Percentiles rank a stretch among this genome's conserved stretches.
Evolutionary conservation across 1,284 basidiomycete species (phyloP).

Genomic region (Ceratobasidium sp.): DNA sequence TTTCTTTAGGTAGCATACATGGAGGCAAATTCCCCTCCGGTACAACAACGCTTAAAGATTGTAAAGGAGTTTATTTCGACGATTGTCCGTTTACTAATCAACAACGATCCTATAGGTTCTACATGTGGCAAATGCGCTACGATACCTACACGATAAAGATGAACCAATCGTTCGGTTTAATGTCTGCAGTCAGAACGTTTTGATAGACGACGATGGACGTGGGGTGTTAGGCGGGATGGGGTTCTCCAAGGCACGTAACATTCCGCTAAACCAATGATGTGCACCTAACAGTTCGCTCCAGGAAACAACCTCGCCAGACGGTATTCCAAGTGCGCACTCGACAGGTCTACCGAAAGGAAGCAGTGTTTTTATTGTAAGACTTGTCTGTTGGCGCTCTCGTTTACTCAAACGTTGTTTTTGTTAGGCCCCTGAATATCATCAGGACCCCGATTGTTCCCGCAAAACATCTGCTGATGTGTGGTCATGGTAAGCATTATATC

Average conservation of each 20-base stretch:
- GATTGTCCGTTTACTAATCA: background rate
- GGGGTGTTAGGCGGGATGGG: background rate
- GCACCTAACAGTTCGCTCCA: too few species aligned
- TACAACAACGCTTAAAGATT: too few species aligned
- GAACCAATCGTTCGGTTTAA: background rate
- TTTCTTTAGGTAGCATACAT: background rate
- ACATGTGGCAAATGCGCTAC: background rate
- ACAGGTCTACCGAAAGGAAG: too few species aligned
- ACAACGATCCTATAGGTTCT: too few species aligned
- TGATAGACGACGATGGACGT: background rate
- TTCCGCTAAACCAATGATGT: too few species aligned
- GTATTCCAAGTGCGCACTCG: too few species aligned
- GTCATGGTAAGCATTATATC: background rate
- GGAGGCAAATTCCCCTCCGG: background rate
- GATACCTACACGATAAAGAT: background rate
- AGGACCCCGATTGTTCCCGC: too few species aligned
- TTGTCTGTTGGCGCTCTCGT: background rate
- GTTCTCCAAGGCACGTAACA: too few species aligned
- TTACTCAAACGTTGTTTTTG: background rate
- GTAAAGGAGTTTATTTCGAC: background rate
- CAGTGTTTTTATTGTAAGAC: background rate
- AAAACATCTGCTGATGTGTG: slow-evolving; percentile 19
- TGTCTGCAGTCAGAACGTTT: background rate
- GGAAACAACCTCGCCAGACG: background rate
- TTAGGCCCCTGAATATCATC: slow-evolving; percentile 9